Base-by-base conservation (phyloP, 1,284 basidiomycete genomes). In the Ustilago tritici region DNA sequence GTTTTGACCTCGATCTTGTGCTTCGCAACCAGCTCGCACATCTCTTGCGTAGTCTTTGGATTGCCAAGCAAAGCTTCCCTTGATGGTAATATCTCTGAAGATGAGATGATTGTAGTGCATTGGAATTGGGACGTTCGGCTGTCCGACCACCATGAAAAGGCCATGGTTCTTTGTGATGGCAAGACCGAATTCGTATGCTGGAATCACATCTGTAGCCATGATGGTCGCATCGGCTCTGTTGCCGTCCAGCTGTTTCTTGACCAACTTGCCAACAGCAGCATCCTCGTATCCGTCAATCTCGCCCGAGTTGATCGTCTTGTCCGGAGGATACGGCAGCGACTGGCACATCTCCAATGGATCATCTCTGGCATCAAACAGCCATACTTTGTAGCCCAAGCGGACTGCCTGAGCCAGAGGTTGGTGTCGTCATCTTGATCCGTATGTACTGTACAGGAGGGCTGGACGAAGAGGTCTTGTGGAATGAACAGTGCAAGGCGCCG, bases 351-450 rank as follows among this genome's bases (percentile, higher is more conserved):
- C 61, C 1, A 72, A 23, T 3, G 64, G 59, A 9, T 67, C 64
- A 52, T 81, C 67, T 34, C 80, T 31, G 7, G 79, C 77, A 58
- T 81, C 80, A 31, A 81, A 68, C 2, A 77, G 85, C 43, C 86
- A 84, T 4, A 84, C 83, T 11, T 84, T 76, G 71, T 63, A 84
- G 11, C 87, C 86, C 53, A 86, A 77, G 58, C 85, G 23, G 23
- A 84, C 38, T 75, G 34, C 41, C 58, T 10, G 60, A 53, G 35
- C n/a, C 32, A 17, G 65, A 55, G 31, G 52, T 36, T 9, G 12
- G 8, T 19, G 52, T 14, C 3, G 64, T n/a, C 43, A 56, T 56
- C 12, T 50, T 47, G 53, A 14, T 50, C 3, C 23, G 31, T 5
- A 46, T 19, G n/a, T 6, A 3, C 7, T 19, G n/a, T 6, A 3